Base-by-base conservation (phyloP, 2,329 filamentous ascomycete genomes). In the Didymella segeticola region DNA sequence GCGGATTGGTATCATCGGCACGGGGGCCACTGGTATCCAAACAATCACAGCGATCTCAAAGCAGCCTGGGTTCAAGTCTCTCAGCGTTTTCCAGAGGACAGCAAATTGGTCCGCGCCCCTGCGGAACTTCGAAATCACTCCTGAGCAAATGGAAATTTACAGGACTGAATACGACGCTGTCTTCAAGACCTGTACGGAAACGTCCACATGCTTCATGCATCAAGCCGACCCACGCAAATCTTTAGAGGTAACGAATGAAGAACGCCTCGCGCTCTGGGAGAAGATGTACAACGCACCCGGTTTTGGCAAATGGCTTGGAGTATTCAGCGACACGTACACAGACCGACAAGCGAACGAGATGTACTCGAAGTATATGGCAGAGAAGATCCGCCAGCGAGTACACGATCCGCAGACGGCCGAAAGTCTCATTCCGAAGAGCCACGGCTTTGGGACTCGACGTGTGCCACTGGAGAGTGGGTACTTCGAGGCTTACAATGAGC, bases 31-130 rank as follows among this genome's bases (percentile, higher is more conserved):
- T 0, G 86, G 85, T 0, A 81, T 88, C 1, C 86, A 89, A 60
- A 79, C 86, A 31, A 78, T 80, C 0, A 86, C 89, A 56, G 83
- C 82, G 27, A 80, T 81, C 74, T 82, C 79, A 3, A 79, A 79
- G 1, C 29, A 42, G 9, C n/a, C 30, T 3, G 64, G 77, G 8
- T 83, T 79, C 0, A 77, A 74, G 6, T 67, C 68, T 36, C 39
- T 89, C 1, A 78, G 71, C 3, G 81, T 89, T 33, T 88, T 88
- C 70, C 84, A 88, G 64, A 80, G 87, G 2, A 88, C 85, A 0
- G 85, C 86, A 0, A 69, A 64, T 42, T 64, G 59, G 58, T 57
- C 59, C 11, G 58, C 58, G 12, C 62, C 62, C 10, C 42, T 62
- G 2, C 57, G 54, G 1, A 64, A 64, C 34, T 53, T 49, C 4